phyloP scores from a whole-genome alignment of 352 stramenopile genomes.

The Phytophthora lateralis region DNA sequence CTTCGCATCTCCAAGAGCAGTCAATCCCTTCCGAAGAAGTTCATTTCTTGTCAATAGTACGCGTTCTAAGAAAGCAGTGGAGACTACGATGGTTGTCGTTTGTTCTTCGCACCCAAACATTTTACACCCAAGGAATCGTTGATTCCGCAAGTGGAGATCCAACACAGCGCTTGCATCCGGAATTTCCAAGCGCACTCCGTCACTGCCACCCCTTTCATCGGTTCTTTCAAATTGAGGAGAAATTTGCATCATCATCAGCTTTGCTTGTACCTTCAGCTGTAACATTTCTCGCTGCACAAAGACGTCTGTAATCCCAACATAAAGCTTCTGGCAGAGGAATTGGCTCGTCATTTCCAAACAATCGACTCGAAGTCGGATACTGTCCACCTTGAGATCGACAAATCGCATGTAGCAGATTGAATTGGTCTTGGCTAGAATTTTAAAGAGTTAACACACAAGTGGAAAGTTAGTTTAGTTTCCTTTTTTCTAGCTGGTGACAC shows the following conservation, averaged over 20 bases:
- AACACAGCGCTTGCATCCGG: slow-evolving; percentile 25
- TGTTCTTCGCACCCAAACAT: slow-evolving; percentile 34
- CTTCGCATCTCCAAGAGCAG: slow-evolving; percentile 1
- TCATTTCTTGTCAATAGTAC: slow-evolving; percentile 43
- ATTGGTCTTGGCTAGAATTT: slow-evolving; percentile 37
- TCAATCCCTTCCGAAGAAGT: slow-evolving; percentile 30
- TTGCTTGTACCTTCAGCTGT: slow-evolving; percentile 42
- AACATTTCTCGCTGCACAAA: slow-evolving; percentile 57
- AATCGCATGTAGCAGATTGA: slow-evolving; percentile 67
- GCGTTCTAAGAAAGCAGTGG: slow-evolving; percentile 51
- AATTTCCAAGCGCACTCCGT: slow-evolving; percentile 32
- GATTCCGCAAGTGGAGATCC: slow-evolving; percentile 31
- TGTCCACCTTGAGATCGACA: slow-evolving; percentile 54
- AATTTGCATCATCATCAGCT: slow-evolving; percentile 16
- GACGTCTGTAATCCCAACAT: slow-evolving; percentile 65
- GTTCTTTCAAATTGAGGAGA: slow-evolving; percentile 7
- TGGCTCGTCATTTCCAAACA: slow-evolving; percentile 39
- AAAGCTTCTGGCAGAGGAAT: slow-evolving; percentile 50
- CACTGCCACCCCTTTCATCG: slow-evolving; percentile 11
- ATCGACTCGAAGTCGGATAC: slow-evolving; percentile 41
- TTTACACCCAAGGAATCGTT: slow-evolving; percentile 49
- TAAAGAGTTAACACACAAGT: too few species aligned
- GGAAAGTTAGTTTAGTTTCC: slow-evolving; percentile 8
- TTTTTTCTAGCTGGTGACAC: not conserved
- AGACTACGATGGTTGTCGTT: slow-evolving; percentile 39